A percentile compares a stretch with the other conserved stretches of the same genome.
phyloP scores from a whole-genome alignment of 1,139 yeast species.

The Lodderomyces jiufengensis region DNA sequence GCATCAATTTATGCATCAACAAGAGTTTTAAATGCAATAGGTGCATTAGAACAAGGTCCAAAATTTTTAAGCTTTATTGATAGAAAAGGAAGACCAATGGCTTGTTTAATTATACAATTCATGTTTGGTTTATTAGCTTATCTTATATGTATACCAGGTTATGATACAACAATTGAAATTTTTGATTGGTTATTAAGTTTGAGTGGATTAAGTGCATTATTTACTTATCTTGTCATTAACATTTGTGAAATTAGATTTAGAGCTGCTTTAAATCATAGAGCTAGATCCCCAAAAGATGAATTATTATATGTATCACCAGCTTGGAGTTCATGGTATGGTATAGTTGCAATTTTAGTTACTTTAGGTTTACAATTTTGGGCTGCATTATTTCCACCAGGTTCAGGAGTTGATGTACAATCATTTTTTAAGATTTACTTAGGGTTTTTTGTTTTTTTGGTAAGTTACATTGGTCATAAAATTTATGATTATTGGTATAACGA shows the following conservation, averaged over 20 bases:
- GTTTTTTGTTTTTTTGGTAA: constrained; percentile 24
- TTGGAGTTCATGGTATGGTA: constrained; percentile 31
- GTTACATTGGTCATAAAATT: constrained; percentile 33
- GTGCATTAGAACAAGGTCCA: constrained; percentile 35
- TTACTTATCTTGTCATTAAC: constrained; percentile 29
- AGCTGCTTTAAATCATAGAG: constrained; percentile 25
- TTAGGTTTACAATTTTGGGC: constrained; percentile 39
- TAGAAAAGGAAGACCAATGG: constrained; percentile 33
- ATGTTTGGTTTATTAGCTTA: constrained; percentile 29
- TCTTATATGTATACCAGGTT: constrained; percentile 29
- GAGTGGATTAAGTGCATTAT: constrained; percentile 22
- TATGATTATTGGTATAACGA: constrained; percentile 22
- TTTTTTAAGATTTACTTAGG: constrained; percentile 36
- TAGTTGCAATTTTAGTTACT: constrained; percentile 22
- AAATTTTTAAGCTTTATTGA: constrained; percentile 29
- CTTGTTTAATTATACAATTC: constrained; percentile 24
- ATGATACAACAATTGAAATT: constrained; percentile 15
- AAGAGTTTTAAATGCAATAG: constrained; percentile 33
- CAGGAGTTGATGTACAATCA: constrained; percentile 22
- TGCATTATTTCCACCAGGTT: constrained; percentile 35
- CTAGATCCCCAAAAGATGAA: constrained; percentile 30
- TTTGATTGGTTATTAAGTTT: constrained; percentile 25
- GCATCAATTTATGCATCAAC: constrained; percentile 37
- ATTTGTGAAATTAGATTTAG: constrained; percentile 31
- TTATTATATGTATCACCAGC: constrained; percentile 25